Percentiles rank a stretch among this genome's conserved stretches.
Conservation (phyloP, 352 stramenopile genomes). For the Phytopythium helicoides region DNA sequence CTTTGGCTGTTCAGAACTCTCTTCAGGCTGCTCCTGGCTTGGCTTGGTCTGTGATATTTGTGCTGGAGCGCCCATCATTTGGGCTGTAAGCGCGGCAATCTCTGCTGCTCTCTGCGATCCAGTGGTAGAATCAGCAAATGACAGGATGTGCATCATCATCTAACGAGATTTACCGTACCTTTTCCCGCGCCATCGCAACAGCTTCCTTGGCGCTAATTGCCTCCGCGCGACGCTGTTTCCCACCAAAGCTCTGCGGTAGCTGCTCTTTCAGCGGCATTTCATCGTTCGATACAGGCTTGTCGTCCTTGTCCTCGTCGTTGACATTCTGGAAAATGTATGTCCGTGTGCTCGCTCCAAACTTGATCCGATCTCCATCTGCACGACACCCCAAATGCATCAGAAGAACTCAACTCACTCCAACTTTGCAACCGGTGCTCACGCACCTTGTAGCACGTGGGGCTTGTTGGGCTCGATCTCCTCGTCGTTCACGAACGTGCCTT, state of each 20-base stretch:
- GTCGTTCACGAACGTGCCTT: constrained; percentile 83
- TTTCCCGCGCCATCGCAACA: constrained; percentile 20
- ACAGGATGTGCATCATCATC: neutral
- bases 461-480: constrained; percentile 53
- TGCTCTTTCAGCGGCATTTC: constrained; percentile 30
- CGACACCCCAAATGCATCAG: neutral
- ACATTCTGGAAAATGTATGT: constrained; percentile 49
- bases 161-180: constrained; percentile 21
- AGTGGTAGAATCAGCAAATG: neutral
- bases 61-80: constrained; percentile 59
- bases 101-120: constrained; percentile 46
- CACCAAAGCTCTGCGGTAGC: constrained; percentile 53
- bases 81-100: constrained; percentile 66
- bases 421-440: neutral
- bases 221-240: constrained; percentile 8
- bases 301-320: constrained; percentile 8
- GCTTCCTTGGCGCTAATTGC: constrained; percentile 1
- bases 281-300: constrained; percentile 3
- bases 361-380: constrained; percentile 46
- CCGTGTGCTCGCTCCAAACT: constrained; percentile 61
- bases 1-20: constrained; percentile 14
- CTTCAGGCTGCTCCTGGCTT: neutral
- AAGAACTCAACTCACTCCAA: neutral
- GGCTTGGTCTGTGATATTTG: constrained; percentile 3
- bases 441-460: constrained; percentile 35